These are phyloP conservation scores for Plasmodium gallinaceum DNA, from an alignment of 169 alveolate genomes.

Conservation along the genomic window DNA sequence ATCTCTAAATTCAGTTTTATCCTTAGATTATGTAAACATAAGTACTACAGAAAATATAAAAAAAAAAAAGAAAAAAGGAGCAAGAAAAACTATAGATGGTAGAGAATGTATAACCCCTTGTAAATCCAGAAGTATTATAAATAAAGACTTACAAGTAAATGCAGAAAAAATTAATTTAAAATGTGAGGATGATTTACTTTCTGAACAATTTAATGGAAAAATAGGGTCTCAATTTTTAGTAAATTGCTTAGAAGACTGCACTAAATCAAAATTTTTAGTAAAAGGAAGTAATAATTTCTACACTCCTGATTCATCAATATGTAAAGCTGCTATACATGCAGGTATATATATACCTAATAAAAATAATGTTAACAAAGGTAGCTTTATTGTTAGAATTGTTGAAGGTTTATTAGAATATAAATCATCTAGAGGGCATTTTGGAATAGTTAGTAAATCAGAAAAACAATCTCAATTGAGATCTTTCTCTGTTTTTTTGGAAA, in stretches of 20 bases:
- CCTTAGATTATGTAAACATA: constrained; percentile 32
- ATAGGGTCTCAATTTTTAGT: constrained; percentile 83
- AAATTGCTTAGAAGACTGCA: constrained; percentile 81
- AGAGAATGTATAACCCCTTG: constrained; percentile 57
- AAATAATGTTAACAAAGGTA: constrained; percentile 3
- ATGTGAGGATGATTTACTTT: constrained; percentile 50
- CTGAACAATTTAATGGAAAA: constrained; percentile 81
- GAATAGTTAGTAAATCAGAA: constrained; percentile 64
- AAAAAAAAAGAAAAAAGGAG: constrained; percentile 12
- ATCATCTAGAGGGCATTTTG: constrained; percentile 85
- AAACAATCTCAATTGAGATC: constrained; percentile 86
- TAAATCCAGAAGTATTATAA: constrained; percentile 53
- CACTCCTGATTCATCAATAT: constrained; percentile 92
- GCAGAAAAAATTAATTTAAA: constrained; percentile 39
- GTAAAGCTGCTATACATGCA: constrained; percentile 92
- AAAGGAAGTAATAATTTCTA: constrained; percentile 84
- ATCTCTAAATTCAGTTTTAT: constrained; percentile 17
- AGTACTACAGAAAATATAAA: neutral
- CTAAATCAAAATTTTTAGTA: constrained; percentile 76
- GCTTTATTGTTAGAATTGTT: constrained; percentile 75
- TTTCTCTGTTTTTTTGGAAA: constrained; percentile 86
- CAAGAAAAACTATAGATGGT: constrained; percentile 67
- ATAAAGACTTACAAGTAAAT: constrained; percentile 65
- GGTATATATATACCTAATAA: constrained; percentile 76
- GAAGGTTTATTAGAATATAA: constrained; percentile 82